Evolutionary conservation across 306 rosid species (phyloP).

Genomic region (Fragaria nilgerrensis): DNA sequence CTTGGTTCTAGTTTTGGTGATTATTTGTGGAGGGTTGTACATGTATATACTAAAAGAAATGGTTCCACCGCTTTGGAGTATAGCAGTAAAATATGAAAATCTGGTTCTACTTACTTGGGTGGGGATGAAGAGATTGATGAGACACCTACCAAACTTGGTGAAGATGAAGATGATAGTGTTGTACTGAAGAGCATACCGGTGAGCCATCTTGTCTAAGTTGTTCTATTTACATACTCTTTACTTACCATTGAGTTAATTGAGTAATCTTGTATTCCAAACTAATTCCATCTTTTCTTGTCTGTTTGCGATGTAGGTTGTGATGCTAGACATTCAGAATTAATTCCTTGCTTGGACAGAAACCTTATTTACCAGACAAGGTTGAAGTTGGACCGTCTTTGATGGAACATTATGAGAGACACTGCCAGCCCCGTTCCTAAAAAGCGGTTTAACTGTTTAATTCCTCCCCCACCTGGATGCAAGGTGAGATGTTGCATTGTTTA

Average conservation of each 20-base stretch:
- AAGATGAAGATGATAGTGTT: slow-evolving; percentile 52
- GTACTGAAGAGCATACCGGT: slow-evolving; percentile 83
- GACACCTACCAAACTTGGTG: slow-evolving; percentile 50
- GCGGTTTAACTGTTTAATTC: slow-evolving; percentile 92
- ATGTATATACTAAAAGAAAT: slow-evolving; percentile 46
- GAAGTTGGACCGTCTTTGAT: slow-evolving; percentile 88
- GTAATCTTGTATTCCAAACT: slow-evolving; percentile 1
- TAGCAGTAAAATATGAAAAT: slow-evolving; percentile 67
- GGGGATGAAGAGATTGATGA: slow-evolving; percentile 69
- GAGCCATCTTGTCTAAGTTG: slow-evolving; percentile 33
- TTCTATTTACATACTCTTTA: background rate
- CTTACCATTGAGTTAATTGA: background rate
- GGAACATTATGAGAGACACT: slow-evolving; percentile 98
- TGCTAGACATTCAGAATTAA: slow-evolving; percentile 86
- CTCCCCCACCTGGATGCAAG: slow-evolving; percentile 94
- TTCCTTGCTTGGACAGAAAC: slow-evolving; percentile 97
- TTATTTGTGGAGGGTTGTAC: slow-evolving; percentile 69
- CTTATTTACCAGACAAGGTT: slow-evolving; percentile 87
- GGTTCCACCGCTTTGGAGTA: slow-evolving; percentile 73
- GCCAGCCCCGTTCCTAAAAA: slow-evolving; percentile 74
- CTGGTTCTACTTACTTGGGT: slow-evolving; percentile 78
- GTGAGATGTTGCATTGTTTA: slow-evolving; percentile 28
- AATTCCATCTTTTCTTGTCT: background rate
- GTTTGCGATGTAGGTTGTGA: slow-evolving; percentile 74
- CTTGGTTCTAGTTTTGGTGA: slow-evolving; percentile 47